Evolutionary conservation across 2,329 filamentous ascomycete genomes (phyloP).

Genomic region (Colletotrichum gloeosporioides): DNA sequence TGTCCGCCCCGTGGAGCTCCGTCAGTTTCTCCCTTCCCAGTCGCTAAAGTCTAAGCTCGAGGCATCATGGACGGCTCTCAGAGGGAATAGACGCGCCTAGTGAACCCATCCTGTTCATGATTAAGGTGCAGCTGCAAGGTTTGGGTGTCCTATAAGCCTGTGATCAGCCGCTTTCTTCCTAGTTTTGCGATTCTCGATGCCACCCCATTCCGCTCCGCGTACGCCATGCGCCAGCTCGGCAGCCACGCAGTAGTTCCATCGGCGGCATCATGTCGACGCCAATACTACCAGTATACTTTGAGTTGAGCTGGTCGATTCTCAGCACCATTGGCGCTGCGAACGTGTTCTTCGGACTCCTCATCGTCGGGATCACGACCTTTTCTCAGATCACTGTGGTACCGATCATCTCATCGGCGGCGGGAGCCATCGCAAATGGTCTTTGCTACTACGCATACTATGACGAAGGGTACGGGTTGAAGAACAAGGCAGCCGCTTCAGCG

Average conservation of each 20-base stretch:
- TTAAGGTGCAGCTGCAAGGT: not conserved
- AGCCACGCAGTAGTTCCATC: not conserved
- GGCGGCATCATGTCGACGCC: not conserved
- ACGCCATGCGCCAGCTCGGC: not conserved
- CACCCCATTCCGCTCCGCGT: not conserved
- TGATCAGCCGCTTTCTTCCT: not conserved
- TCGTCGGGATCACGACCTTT: conserved; percentile 44
- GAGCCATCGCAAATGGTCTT: conserved; percentile 46
- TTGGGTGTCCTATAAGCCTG: not conserved
- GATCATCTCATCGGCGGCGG: conserved; percentile 40
- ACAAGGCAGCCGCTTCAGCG: conserved; percentile 37
- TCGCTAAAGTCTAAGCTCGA: not conserved
- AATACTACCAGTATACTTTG: conserved; percentile 37
- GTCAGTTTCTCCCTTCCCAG: not conserved
- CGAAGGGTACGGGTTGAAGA: conserved; percentile 23
- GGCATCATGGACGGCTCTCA: not conserved
- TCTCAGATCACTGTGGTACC: conserved; percentile 44
- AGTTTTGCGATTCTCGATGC: accelerated
- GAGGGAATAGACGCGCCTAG: not conserved
- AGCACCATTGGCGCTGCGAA: conserved; percentile 48
- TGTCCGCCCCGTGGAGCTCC: not conserved
- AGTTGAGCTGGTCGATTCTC: conserved; percentile 50
- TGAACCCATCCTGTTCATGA: not conserved
- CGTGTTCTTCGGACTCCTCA: conserved; percentile 41
- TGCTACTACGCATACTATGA: conserved; percentile 49